Conservation (phyloP, 2,329 filamentous ascomycete genomes). For the Teratosphaeria zuluensis region DNA sequence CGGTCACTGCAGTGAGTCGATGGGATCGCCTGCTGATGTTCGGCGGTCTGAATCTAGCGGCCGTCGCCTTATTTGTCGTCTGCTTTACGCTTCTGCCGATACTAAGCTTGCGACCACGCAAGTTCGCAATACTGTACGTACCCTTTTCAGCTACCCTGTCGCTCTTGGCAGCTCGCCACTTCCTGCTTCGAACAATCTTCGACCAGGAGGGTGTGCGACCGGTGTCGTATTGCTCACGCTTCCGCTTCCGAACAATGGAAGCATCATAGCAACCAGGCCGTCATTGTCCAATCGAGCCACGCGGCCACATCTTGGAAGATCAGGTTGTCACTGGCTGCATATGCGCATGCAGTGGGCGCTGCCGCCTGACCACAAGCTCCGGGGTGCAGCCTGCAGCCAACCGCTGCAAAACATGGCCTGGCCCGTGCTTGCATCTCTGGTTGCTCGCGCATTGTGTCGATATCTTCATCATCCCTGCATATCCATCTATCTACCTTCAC, state of each 20-base stretch:
- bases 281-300: slow-evolving; percentile 11
- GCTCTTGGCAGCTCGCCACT: background rate
- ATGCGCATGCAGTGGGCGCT: slow-evolving; percentile 20
- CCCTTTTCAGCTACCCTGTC: slow-evolving; percentile 5
- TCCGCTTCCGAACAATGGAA: slow-evolving; percentile 9
- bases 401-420: slow-evolving; percentile 5
- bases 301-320: slow-evolving; percentile 13
- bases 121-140: slow-evolving; percentile 96
- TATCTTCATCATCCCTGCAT: background rate
- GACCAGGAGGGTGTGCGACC: slow-evolving; percentile 14
- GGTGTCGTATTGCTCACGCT: slow-evolving; percentile 10
- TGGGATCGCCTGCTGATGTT: slow-evolving; percentile 96
- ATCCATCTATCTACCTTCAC: background rate
- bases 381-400: slow-evolving; percentile 14
- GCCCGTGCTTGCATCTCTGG: slow-evolving; percentile 2
- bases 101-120: slow-evolving; percentile 69
- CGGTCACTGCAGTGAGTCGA: slow-evolving; percentile 63
- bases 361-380: slow-evolving; percentile 24
- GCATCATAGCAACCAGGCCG: slow-evolving; percentile 6
- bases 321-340: slow-evolving; percentile 17
- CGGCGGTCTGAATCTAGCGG: slow-evolving; percentile 78
- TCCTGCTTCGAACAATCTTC: background rate
- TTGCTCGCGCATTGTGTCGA: background rate
- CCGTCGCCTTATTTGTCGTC: slow-evolving; percentile 83
- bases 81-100: slow-evolving; percentile 86